Conservation (phyloP, 306 rosid genomes). For the Pyrus pyrifolia region DNA sequence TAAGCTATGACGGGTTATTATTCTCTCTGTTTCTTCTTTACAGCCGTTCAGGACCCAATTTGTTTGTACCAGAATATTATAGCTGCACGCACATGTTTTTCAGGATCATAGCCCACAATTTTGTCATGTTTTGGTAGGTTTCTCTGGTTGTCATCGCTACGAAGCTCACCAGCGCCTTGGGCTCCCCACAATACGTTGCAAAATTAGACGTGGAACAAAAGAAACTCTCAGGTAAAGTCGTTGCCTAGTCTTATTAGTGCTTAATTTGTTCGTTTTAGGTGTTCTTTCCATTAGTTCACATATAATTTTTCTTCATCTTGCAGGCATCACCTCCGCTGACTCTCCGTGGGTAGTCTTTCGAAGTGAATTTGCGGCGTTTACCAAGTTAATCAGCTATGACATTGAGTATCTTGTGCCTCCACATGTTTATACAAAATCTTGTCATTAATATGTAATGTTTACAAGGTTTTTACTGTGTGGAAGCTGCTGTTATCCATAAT, state of each 20-base stretch:
- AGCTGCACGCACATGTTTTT: background rate
- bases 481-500: background rate
- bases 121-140: slow-evolving; percentile 37
- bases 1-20: background rate
- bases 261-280: background rate
- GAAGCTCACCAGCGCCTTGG: slow-evolving; percentile 95
- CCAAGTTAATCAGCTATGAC: background rate
- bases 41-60: background rate
- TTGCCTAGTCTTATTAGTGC: background rate
- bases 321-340: slow-evolving; percentile 90
- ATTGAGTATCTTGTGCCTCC: background rate
- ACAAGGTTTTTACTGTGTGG: background rate
- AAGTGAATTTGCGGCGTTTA: background rate
- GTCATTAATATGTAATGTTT: background rate
- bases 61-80: background rate
- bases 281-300: background rate
- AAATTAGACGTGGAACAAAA: slow-evolving; percentile 86
- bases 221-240: slow-evolving; percentile 65
- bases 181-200: slow-evolving; percentile 84
- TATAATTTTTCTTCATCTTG: slow-evolving; percentile 12
- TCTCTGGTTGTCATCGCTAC: slow-evolving; percentile 91
- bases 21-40: background rate
- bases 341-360: background rate
- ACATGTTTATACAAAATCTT: background rate
- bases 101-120: background rate